Evolutionary conservation across 1,139 yeast genomes (phyloP).

Genomic region (Geotrichum macrosporum): DNA sequence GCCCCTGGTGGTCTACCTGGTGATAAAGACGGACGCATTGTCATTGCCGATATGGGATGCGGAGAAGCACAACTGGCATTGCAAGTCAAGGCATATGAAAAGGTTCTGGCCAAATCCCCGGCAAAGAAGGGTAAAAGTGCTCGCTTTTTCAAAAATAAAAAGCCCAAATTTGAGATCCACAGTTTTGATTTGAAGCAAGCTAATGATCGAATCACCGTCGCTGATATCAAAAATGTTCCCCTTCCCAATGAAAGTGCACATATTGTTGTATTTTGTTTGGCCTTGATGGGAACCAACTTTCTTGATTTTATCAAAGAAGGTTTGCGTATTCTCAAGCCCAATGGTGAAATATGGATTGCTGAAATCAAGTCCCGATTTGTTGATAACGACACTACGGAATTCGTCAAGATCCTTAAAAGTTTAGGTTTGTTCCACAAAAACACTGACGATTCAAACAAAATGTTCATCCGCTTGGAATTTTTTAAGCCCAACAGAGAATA

Average conservation of each 20-base stretch:
- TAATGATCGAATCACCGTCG: conserved; percentile 86
- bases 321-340: conserved; percentile 74
- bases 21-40: conserved; percentile 47
- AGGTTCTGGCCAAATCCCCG: conserved; percentile 39
- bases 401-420: conserved; percentile 69
- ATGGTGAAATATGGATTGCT: conserved; percentile 96
- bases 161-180: conserved; percentile 55
- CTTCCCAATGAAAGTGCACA: conserved; percentile 71
- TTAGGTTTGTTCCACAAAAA: conserved; percentile 82
- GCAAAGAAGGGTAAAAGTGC: conserved; percentile 40
- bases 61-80: conserved; percentile 89
- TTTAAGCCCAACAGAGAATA: conserved; percentile 72
- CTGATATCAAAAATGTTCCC: conserved; percentile 90
- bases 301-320: conserved; percentile 90
- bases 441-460: conserved; percentile 82
- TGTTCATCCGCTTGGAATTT: conserved; percentile 93
- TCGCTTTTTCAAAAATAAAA: conserved; percentile 26
- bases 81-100: conserved; percentile 38
- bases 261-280: conserved; percentile 83
- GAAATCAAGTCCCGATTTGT: conserved; percentile 90
- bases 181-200: conserved; percentile 86
- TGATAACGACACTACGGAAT: conserved; percentile 57
- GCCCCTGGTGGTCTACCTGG: conserved; percentile 93
- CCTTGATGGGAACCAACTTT: conserved; percentile 96
- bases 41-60: conserved; percentile 97